phyloP scores from a whole-genome alignment of 805 yeast genomes.

The Metschnikowia continentalis region DNA sequence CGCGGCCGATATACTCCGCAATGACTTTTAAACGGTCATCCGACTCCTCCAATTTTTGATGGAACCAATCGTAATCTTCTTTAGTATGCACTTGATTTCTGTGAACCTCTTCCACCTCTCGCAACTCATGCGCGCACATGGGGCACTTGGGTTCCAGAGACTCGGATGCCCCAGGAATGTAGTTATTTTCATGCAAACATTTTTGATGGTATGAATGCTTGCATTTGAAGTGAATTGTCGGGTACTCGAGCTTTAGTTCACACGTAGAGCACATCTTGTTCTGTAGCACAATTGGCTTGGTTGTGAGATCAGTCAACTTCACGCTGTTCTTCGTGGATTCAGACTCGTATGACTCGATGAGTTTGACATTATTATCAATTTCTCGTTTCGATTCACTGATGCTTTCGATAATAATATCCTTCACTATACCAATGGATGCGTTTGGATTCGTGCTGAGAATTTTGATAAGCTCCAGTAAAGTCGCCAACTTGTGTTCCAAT shows the following conservation, averaged over 20 bases:
- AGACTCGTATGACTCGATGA: slow-evolving; percentile 60
- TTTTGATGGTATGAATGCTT: slow-evolving; percentile 81
- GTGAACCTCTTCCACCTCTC: slow-evolving; percentile 56
- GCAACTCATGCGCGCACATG: slow-evolving; percentile 65
- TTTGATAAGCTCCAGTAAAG: slow-evolving; percentile 76
- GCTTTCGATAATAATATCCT: slow-evolving; percentile 60
- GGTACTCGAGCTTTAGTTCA: slow-evolving; percentile 61
- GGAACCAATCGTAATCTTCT: slow-evolving; percentile 60
- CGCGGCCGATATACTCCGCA: slow-evolving; percentile 81
- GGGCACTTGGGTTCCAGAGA: slow-evolving; percentile 51
- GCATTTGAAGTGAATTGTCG: slow-evolving; percentile 81
- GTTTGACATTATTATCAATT: slow-evolving; percentile 60
- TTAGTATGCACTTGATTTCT: slow-evolving; percentile 58
- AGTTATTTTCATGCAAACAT: slow-evolving; percentile 56
- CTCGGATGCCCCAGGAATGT: slow-evolving; percentile 18
- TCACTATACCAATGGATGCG: slow-evolving; percentile 68
- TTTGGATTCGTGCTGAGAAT: slow-evolving; percentile 57
- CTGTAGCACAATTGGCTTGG: slow-evolving; percentile 51
- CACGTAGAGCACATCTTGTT: slow-evolving; percentile 66
- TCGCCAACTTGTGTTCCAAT: slow-evolving; percentile 48
- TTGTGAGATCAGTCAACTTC: slow-evolving; percentile 48
- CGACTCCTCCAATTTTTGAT: slow-evolving; percentile 48
- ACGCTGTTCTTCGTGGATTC: slow-evolving; percentile 58
- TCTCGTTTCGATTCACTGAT: slow-evolving; percentile 59
- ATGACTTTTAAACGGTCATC: slow-evolving; percentile 69